Evolutionary conservation across 2,329 filamentous ascomycete species (phyloP).

Genomic region (Pseudopithomyces maydicus): DNA sequence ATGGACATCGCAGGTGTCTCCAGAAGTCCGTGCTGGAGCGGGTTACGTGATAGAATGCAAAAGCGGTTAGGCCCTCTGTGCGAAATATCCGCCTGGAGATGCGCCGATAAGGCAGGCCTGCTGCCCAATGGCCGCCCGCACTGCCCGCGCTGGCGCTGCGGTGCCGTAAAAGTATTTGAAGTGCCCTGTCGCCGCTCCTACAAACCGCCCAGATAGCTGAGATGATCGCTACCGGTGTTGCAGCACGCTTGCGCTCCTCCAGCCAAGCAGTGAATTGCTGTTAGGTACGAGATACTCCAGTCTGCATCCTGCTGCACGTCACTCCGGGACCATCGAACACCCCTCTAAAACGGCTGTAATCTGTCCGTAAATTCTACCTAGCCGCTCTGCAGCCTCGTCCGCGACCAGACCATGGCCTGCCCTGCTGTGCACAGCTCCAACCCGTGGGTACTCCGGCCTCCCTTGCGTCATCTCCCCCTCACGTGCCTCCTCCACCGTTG

Average conservation of each 20-base stretch:
- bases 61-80: slow-evolving; percentile 21
- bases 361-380: background rate
- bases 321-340: background rate
- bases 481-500: slow-evolving; percentile 1
- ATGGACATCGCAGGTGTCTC: slow-evolving; percentile 35
- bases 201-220: slow-evolving; percentile 25
- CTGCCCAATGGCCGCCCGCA: slow-evolving; percentile 29
- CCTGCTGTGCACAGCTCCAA: too few relatives aligned
- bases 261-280: slow-evolving; percentile 42
- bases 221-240: slow-evolving; percentile 19
- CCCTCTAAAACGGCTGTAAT: background rate
- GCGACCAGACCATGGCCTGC: too few relatives aligned
- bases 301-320: slow-evolving; percentile 2
- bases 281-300: slow-evolving; percentile 37
- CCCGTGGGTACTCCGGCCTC: too few relatives aligned
- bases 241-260: slow-evolving; percentile 13
- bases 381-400: background rate
- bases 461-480: background rate
- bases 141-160: slow-evolving; percentile 29
- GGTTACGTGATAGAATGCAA: slow-evolving; percentile 32
- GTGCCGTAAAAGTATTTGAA: slow-evolving; percentile 43
- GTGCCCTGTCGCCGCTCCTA: slow-evolving; percentile 9
- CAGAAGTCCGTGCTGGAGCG: slow-evolving; percentile 17
- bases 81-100: slow-evolving; percentile 3
- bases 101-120: slow-evolving; percentile 33